A percentile compares a stretch with the other conserved stretches of the same genome.
phyloP scores from a whole-genome alignment of 225 moss, liverwort and hornwort species.

The Asterella californica region DNA sequence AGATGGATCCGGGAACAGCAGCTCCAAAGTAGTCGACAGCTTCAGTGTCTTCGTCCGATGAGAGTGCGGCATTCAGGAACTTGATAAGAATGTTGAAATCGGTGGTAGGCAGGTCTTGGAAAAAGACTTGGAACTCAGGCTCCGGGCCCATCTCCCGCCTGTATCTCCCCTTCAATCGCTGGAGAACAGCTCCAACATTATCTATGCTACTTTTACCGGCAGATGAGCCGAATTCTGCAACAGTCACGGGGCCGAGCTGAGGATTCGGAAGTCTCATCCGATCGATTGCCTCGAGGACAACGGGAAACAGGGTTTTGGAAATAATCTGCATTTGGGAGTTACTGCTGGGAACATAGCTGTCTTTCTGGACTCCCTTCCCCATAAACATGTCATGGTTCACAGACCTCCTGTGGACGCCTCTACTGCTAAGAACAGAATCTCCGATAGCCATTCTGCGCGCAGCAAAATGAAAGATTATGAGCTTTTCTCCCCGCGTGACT shows the following conservation, averaged over 20 bases:
- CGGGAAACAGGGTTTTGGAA: slow-evolving; percentile 3
- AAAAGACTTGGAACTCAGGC: slow-evolving; percentile 18
- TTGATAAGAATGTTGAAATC: slow-evolving; percentile 13
- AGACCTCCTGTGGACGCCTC: background rate
- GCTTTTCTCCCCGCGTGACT: background rate
- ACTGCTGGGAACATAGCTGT: background rate
- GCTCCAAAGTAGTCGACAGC: slow-evolving; percentile 14
- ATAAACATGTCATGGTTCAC: background rate
- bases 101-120: slow-evolving; percentile 16
- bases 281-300: slow-evolving; percentile 9
- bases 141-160: slow-evolving; percentile 1
- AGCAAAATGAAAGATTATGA: background rate
- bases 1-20: slow-evolving; percentile 7
- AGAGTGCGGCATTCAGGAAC: background rate
- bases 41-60: background rate
- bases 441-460: slow-evolving; percentile 12
- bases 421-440: background rate
- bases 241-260: background rate
- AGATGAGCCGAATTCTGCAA: slow-evolving; percentile 12
- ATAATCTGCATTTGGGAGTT: slow-evolving; percentile 1
- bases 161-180: background rate
- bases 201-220: background rate
- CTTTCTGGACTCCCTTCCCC: background rate
- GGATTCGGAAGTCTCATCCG: slow-evolving; percentile 3
- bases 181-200: slow-evolving; percentile 3